Conservation (phyloP, 1,284 basidiomycete species). For the Ganoderma leucocontextum region DNA sequence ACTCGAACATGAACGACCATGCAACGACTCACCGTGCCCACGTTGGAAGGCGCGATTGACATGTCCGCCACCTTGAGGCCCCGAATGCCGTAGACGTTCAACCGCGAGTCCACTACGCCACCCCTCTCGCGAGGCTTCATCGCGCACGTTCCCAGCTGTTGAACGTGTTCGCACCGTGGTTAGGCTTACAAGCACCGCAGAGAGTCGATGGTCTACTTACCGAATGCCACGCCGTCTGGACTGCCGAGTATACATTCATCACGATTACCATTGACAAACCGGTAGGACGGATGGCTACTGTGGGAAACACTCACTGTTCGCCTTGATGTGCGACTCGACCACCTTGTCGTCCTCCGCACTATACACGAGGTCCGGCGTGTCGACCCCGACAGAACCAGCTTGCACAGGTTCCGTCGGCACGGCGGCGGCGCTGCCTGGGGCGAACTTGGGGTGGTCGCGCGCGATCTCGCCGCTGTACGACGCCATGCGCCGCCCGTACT, state of each 20-base stretch:
- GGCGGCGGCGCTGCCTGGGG: slow-evolving; percentile 52
- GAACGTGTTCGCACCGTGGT: not conserved
- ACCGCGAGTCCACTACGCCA: slow-evolving; percentile 67
- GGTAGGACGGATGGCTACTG: not conserved
- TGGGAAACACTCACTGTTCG: slow-evolving; percentile 36
- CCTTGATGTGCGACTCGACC: slow-evolving; percentile 51
- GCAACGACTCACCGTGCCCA: slow-evolving; percentile 23
- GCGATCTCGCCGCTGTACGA: slow-evolving; percentile 61
- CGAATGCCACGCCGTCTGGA: slow-evolving; percentile 56
- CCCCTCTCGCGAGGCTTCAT: slow-evolving; percentile 66
- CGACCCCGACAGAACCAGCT: slow-evolving; percentile 49
- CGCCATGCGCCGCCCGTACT: slow-evolving; percentile 64
- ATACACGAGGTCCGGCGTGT: slow-evolving; percentile 59
- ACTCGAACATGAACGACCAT: not conserved
- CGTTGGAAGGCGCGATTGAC: slow-evolving; percentile 46
- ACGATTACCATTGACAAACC: too few species aligned
- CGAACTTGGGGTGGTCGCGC: slow-evolving; percentile 57
- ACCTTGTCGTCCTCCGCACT: slow-evolving; percentile 61
- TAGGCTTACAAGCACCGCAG: not conserved
- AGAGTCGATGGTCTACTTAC: slow-evolving; percentile 44
- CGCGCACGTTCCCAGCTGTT: slow-evolving; percentile 68
- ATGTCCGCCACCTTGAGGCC: slow-evolving; percentile 67
- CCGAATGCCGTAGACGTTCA: slow-evolving; percentile 70
- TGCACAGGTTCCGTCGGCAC: slow-evolving; percentile 36
- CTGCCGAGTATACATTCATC: not conserved